Percentiles rank a stretch among this genome's conserved stretches.
Conservation (phyloP, 1,284 basidiomycete species). For the Phylloboletellus chloephorus region DNA sequence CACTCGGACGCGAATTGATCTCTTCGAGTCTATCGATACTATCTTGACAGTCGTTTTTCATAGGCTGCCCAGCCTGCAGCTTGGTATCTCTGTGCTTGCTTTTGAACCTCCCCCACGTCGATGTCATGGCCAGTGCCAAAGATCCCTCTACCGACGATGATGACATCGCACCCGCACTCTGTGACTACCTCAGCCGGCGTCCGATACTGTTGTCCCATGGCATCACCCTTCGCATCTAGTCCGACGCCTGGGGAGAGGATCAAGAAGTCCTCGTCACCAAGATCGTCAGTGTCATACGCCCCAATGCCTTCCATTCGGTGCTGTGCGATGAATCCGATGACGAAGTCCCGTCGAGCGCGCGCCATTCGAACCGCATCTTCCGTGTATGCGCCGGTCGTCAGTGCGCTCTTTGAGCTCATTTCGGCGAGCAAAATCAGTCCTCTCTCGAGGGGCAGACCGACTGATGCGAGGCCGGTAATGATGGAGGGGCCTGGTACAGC, state of each 20-base stretch:
- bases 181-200: slow-evolving; percentile 84
- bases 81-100: slow-evolving; percentile 80
- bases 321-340: slow-evolving; percentile 95
- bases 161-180: slow-evolving; percentile 90
- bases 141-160: slow-evolving; percentile 96
- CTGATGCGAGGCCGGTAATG: slow-evolving; percentile 79
- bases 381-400: slow-evolving; percentile 85
- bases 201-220: slow-evolving; percentile 94
- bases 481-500: slow-evolving; percentile 92
- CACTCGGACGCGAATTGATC: background rate
- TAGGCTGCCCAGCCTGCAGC: slow-evolving; percentile 93
- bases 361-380: slow-evolving; percentile 86
- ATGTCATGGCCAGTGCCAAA: slow-evolving; percentile 72
- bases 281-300: slow-evolving; percentile 28
- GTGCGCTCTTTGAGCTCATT: slow-evolving; percentile 90
- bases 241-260: slow-evolving; percentile 93
- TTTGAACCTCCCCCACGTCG: slow-evolving; percentile 53
- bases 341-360: slow-evolving; percentile 74
- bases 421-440: slow-evolving; percentile 92
- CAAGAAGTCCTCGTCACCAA: slow-evolving; percentile 72
- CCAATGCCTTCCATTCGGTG: slow-evolving; percentile 70
- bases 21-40: slow-evolving; percentile 1
- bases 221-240: slow-evolving; percentile 77
- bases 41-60: slow-evolving; percentile 25
- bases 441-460: slow-evolving; percentile 76